Base-by-base conservation (phyloP, 1,284 basidiomycete species). In the Neonothopanus nambi region DNA sequence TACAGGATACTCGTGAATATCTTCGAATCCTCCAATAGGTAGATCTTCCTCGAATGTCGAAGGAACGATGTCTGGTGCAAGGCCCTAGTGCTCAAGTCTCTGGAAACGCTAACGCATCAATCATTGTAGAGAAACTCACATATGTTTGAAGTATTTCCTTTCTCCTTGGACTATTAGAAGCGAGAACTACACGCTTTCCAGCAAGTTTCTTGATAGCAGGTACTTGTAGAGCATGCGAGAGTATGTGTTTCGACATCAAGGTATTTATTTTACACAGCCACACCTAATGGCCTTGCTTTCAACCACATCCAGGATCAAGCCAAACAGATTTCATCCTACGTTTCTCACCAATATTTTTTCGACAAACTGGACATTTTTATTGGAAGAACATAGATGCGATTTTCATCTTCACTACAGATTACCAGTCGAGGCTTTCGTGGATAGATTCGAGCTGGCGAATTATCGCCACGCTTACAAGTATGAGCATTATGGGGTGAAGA, bases 1-100 rank as follows among this genome's bases (percentile, higher is more conserved):
- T 5, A 97, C 91, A 0, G 95, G 93, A 67, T 99, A 98, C 66
- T 97, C 93, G 55, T 93, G 91, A 15, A 91, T 79, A 58, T 91
- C 82, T 24, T 84, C 83, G 54, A 88, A 98, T 2, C 82, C 79
- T 17, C 73, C 72, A 45, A 89, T 76, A 0, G 84, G 77, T 13
- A 98, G 74, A 63, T 95, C 77, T 69, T 98, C 96, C 36, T 83
- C 80, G 60, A 98, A 98, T 0, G 80, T 90, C 2, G 94, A 96
- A 0, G 94, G 91, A 0, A 97, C 78, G 54, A 97, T 81, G 67
- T 97, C 93, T 1, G 94, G 93, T 42, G 80, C 76, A 26, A 98
- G 67, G 15, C 95, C 95, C 93, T 95, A 64, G 35, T 47, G n/a
- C n/a, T n/a, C n/a, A n/a, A n/a, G n/a, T n/a, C n/a, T n/a, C n/a